These are phyloP conservation scores for Talaromyces wortmannii DNA, from an alignment of 495 filamentous ascomycete genomes.

Conservation along the genomic window DNA sequence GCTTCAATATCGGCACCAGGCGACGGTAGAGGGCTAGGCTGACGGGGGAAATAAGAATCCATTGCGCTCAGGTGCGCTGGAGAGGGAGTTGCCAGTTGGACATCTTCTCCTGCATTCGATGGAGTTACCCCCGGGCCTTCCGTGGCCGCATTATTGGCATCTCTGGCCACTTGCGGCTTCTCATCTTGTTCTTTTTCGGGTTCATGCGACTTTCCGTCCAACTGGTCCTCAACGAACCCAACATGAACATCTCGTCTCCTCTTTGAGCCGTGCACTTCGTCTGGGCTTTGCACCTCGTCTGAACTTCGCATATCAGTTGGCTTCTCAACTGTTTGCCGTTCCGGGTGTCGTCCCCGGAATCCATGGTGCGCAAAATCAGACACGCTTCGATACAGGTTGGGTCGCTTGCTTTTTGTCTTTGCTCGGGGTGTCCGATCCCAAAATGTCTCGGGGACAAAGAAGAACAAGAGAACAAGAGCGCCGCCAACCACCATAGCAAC, in stretches of 20 bases:
- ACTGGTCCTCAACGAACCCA: slow-evolving; percentile 43
- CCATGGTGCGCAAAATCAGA: slow-evolving; percentile 24
- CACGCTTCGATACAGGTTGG: slow-evolving; percentile 25
- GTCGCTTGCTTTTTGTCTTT: slow-evolving; percentile 35
- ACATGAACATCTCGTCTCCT: slow-evolving; percentile 37
- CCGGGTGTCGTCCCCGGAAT: slow-evolving; percentile 25
- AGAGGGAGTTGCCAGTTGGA: slow-evolving; percentile 11
- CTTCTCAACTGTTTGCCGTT: slow-evolving; percentile 2
- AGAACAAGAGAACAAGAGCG: slow-evolving; percentile 66
- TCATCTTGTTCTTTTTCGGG: slow-evolving; percentile 6
- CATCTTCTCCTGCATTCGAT: slow-evolving; percentile 17
- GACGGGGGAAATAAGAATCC: not conserved
- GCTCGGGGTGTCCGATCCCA: slow-evolving; percentile 83
- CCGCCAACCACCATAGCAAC: slow-evolving; percentile 79
- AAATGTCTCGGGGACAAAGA: slow-evolving; percentile 94
- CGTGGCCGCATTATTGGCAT: not conserved
- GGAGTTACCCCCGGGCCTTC: not conserved
- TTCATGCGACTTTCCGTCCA: slow-evolving; percentile 2
- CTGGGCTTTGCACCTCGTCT: slow-evolving; percentile 3
- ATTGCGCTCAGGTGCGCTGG: slow-evolving; percentile 12
- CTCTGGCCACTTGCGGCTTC: slow-evolving; percentile 2
- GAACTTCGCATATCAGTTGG: slow-evolving; percentile 6
- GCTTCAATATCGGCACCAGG: not conserved
- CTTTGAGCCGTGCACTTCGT: slow-evolving; percentile 13
- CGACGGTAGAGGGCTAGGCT: not conserved